Base-by-base conservation (phyloP, 805 yeast genomes). In the Yarrowia alimentaria region DNA sequence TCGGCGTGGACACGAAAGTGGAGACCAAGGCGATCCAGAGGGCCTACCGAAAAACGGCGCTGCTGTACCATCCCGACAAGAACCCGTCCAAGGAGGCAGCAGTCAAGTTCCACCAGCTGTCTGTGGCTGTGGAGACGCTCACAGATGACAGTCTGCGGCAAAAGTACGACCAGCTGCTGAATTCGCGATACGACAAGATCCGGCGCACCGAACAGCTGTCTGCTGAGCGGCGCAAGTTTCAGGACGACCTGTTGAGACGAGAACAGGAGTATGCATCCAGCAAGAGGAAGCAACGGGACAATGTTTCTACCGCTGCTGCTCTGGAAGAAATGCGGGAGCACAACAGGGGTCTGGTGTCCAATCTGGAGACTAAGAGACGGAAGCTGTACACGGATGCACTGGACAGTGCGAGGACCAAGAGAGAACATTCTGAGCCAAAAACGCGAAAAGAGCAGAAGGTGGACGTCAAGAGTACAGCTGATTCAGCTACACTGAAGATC, bases 51-150 rank as follows among this genome's bases (percentile, higher is more conserved):
- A 47, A 37, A 45, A 31, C 51, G 10, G 55, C 56, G 1, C 48
- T 42, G 1, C 29, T 40, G 13, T 60, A 57, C 42, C 64, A 61
- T 31, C 64, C 64, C 5, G 64, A 61, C 43, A 61, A 61, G 42
- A 60, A 61, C 31, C 58, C 62, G 6, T 53, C 58, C 13, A 54
- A 55, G 20, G 62, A 58, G 8, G 64, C 64, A 10, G 58, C 52
- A 13, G 60, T 38, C 13, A 60, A 57, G 56, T 60, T 60, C 43
- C 63, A 61, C 30, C 31, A 47, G 29, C 52, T 61, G 8, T 55
- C 62, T 2, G 14, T 53, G 18, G 63, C 60, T 3, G 42, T 58
- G 14, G 62, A 60, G n/a, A 57, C 59, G 6, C 53, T 61, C 3
- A 30, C 32, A 5, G 42, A 49, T 21, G 48, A 47, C 5, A 31